phyloP scores from a whole-genome alignment of 164 flowering plant genomes.

The Tetrastigma voinierianum region DNA sequence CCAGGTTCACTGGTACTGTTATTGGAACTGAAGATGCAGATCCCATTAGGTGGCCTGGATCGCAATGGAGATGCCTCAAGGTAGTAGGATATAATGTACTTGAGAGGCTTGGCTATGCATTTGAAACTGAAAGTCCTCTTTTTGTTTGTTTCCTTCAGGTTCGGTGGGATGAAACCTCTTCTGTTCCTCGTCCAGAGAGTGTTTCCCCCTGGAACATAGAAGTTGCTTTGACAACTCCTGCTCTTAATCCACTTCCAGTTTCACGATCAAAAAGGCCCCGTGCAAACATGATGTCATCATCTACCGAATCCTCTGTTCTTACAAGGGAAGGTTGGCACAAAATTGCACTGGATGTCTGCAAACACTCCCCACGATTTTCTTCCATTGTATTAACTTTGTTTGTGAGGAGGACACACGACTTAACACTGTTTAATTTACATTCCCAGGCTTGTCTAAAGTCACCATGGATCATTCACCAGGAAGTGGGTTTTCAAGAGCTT shows the following conservation, averaged over 20 bases:
- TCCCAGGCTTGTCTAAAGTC: slow-evolving; percentile 58
- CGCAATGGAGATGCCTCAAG: slow-evolving; percentile 96
- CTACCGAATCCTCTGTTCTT: slow-evolving; percentile 75
- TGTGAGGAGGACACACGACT: too few relatives aligned
- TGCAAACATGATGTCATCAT: slow-evolving; percentile 51
- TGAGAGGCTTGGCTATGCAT: neutral
- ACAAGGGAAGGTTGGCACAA: slow-evolving; percentile 61
- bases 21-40: slow-evolving; percentile 87
- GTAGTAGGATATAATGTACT: slow-evolving; percentile 29
- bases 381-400: too few relatives aligned
- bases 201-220: slow-evolving; percentile 99
- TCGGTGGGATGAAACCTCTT: slow-evolving; percentile 90
- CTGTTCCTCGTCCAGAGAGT: slow-evolving; percentile 84
- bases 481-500: slow-evolving; percentile 74
- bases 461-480: slow-evolving; percentile 55
- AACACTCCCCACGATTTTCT: too few relatives aligned
- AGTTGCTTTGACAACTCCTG: slow-evolving; percentile 76
- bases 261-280: slow-evolving; percentile 77
- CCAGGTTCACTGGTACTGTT: slow-evolving; percentile 88
- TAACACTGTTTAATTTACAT: neutral
- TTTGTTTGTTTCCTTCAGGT: slow-evolving; percentile 43
- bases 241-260: slow-evolving; percentile 68
- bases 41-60: slow-evolving; percentile 64
- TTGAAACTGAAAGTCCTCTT: slow-evolving; percentile 6
- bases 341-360: too few relatives aligned